Percentiles rank a stretch among this genome's conserved stretches.
These are phyloP conservation scores for Aeschynomene evenia DNA, from an alignment of 306 rosid species.

Conservation along the genomic window DNA sequence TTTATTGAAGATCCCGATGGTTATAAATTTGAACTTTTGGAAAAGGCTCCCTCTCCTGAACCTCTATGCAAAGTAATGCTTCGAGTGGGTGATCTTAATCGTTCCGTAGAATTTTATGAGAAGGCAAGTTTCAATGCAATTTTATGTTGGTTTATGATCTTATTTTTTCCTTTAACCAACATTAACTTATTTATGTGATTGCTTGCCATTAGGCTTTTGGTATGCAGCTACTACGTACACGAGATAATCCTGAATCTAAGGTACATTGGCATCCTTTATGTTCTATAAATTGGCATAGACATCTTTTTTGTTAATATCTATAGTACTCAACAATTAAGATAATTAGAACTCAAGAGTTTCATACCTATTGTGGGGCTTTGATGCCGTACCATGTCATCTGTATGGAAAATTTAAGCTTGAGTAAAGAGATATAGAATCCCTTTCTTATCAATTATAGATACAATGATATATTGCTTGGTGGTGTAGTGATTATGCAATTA, in stretches of 20 bases:
- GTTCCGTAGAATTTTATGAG: conserved; percentile 84
- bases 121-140: conserved; percentile 55
- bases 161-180: neutral
- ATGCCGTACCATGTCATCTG: conserved; percentile 20
- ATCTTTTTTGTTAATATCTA: neutral
- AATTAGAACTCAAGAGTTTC: neutral
- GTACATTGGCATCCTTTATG: conserved; percentile 41
- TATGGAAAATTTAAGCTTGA: conserved; percentile 15
- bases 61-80: conserved; percentile 98
- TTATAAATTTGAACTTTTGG: conserved; percentile 79
- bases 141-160: conserved; percentile 16
- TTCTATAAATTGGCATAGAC: neutral
- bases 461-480: neutral
- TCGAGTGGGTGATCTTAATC: conserved; percentile 91
- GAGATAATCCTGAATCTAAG: conserved; percentile 89
- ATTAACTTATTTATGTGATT: conserved; percentile 23
- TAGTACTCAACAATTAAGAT: neutral
- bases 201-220: conserved; percentile 65
- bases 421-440: neutral
- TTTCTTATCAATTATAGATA: neutral
- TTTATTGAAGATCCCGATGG: conserved; percentile 96
- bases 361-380: conserved; percentile 1
- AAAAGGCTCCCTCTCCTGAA: conserved; percentile 85
- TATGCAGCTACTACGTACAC: conserved; percentile 85
- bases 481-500: neutral